Evolutionary conservation across 1,284 basidiomycete species (phyloP).

Genomic region (Irpex sp.): DNA sequence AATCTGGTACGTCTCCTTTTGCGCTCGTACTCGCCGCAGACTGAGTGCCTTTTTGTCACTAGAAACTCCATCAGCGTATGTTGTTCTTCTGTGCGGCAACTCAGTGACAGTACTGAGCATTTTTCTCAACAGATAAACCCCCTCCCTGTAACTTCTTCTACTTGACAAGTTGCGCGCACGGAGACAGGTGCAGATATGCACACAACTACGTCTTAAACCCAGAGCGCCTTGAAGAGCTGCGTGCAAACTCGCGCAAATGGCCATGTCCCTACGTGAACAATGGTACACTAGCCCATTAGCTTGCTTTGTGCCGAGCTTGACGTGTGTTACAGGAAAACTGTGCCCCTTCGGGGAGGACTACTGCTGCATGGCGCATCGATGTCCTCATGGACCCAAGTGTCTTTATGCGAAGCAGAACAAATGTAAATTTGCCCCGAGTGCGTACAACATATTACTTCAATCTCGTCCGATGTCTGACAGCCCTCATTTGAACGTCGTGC

Average conservation of each 20-base stretch:
- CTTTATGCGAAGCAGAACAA: constrained; percentile 27
- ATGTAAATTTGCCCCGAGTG: constrained; percentile 34
- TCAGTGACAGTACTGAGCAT: too few relatives aligned
- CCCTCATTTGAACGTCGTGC: neutral
- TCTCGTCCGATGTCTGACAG: neutral
- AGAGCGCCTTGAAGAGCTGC: constrained; percentile 31
- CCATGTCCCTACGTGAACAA: constrained; percentile 34
- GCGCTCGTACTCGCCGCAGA: too few relatives aligned
- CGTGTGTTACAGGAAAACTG: constrained; percentile 19
- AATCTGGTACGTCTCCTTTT: neutral
- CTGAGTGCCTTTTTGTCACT: too few relatives aligned
- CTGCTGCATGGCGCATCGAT: constrained; percentile 32
- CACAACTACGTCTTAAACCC: constrained; percentile 35
- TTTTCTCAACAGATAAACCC: constrained; percentile 29
- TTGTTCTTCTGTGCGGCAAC: too few relatives aligned
- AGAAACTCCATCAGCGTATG: too few relatives aligned
- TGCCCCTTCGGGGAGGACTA: constrained; percentile 30
- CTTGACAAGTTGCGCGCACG: constrained; percentile 32
- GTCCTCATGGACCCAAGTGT: constrained; percentile 32
- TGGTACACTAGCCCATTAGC: constrained; percentile 20
- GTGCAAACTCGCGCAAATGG: constrained; percentile 35
- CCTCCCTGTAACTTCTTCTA: constrained; percentile 41
- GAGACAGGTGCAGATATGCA: constrained; percentile 34
- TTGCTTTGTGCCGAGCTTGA: neutral
- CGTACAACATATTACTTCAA: constrained; percentile 11